These are phyloP conservation scores for Myriosclerotinia curreyana DNA, from an alignment of 2,329 filamentous ascomycete species.

Conservation along the genomic window DNA sequence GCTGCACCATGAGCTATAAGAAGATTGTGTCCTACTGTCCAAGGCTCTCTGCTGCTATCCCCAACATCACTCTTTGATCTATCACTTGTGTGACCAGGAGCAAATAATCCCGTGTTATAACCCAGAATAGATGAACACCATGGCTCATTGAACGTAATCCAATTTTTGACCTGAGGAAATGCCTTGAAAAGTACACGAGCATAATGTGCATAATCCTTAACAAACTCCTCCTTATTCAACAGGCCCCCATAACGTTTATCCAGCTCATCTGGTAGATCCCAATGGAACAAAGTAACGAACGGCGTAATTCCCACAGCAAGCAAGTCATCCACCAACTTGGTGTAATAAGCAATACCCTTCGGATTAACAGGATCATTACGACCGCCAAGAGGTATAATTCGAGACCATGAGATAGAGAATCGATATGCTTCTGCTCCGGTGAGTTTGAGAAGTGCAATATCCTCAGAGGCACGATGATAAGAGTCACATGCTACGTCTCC, in stretches of 20 bases:
- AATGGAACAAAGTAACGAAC: constrained; percentile 82
- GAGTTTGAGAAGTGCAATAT: constrained; percentile 73
- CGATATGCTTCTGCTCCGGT: constrained; percentile 74
- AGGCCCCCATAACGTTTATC: constrained; percentile 79
- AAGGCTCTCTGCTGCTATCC: constrained; percentile 73
- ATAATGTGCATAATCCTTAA: constrained; percentile 76
- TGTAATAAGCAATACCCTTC: constrained; percentile 73
- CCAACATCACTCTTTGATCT: constrained; percentile 66
- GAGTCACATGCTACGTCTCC: constrained; percentile 82
- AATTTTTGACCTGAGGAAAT: constrained; percentile 75
- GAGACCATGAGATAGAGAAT: constrained; percentile 81
- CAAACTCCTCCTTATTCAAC: constrained; percentile 77
- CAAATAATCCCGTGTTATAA: constrained; percentile 74
- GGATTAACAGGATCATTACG: constrained; percentile 79
- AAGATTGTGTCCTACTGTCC: constrained; percentile 78
- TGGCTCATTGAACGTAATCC: constrained; percentile 90
- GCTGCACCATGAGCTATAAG: constrained; percentile 76
- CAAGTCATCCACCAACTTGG: constrained; percentile 74
- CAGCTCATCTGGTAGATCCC: constrained; percentile 78
- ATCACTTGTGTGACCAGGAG: constrained; percentile 78
- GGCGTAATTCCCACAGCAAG: constrained; percentile 73
- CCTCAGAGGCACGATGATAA: constrained; percentile 74
- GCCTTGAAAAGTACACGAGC: constrained; percentile 72
- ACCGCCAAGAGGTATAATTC: constrained; percentile 81
- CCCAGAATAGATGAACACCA: constrained; percentile 81